phyloP scores from a whole-genome alignment of 78 protist genomes.

The Tieghemostelium lacteum region DNA sequence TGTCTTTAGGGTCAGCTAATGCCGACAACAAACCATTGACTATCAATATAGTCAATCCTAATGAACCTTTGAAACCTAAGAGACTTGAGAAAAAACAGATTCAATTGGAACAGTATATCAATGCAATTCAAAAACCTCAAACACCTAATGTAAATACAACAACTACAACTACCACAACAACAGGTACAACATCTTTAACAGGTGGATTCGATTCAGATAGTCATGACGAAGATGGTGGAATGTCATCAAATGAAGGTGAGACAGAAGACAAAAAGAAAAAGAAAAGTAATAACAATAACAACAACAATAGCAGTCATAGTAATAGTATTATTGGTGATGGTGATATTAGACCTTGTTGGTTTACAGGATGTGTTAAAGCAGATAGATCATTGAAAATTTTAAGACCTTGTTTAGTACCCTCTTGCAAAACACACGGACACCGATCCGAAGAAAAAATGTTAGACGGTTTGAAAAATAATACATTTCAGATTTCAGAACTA shows the following conservation, averaged over 20 bases:
- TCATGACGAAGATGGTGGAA: no score
- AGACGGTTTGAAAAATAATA: slow-evolving; percentile 50
- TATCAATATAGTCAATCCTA: no score
- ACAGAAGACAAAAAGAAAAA: slow-evolving; percentile 14
- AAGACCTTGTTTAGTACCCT: slow-evolving; percentile 67
- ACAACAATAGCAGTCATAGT: slow-evolving; percentile 18
- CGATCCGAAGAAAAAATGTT: slow-evolving; percentile 27
- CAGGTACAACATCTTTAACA: no score
- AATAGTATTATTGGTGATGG: neutral
- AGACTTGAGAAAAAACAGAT: no score
- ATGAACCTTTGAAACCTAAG: no score
- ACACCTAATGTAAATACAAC: no score
- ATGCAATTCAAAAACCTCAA: no score
- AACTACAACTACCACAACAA: no score
- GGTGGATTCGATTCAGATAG: no score
- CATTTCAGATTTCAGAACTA: slow-evolving; percentile 23
- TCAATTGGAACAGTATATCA: no score
- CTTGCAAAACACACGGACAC: slow-evolving; percentile 72
- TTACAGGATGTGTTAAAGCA: slow-evolving; percentile 54
- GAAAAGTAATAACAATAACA: slow-evolving; percentile 17
- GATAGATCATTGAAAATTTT: slow-evolving; percentile 70
- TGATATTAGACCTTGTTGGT: slow-evolving; percentile 77
- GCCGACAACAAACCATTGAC: no score
- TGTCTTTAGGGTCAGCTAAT: no score
- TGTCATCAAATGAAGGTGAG: neutral